Base-by-base conservation (phyloP, 2,329 filamentous ascomycete species). In the Fusarium sp. region DNA sequence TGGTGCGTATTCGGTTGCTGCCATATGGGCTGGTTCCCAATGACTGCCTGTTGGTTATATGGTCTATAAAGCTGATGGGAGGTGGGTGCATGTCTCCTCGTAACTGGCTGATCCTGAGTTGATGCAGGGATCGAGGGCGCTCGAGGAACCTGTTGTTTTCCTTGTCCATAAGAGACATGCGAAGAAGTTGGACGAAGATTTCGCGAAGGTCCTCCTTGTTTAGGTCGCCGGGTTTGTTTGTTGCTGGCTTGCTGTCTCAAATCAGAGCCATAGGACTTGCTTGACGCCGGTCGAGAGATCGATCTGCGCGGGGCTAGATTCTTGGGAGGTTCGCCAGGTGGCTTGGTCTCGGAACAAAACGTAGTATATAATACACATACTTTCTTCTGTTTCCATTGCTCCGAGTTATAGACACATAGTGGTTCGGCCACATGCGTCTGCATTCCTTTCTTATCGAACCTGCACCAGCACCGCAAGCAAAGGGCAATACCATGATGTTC, bases 391-490 rank as follows among this genome's bases (percentile, higher is more conserved):
- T 69, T 68, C 21, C 56, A 56, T 21, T 68, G 65, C 40, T 68
- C 65, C 14, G 62, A 21, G 17, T 69, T 72, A 24, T 61, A 57
- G 38, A 54, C 15, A 38, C 50, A 56, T 56, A 72, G 19, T 47
- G 61, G 32, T 23, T 57, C 52, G 30, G 52, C 42, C 52, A 71
- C 47, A 50, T 72, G 69, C 5, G n/a, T 15, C 20, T 61, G 51
- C 24, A 72, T 68, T 9, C 42, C 57, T 23, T 19, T 53, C 51
- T 71, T 72, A 11, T 40, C 44, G 38, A 47, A 72, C 14, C 32
- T 60, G 39, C 26, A 30, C 44, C 62, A 72, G 46, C 70, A 72
- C 45, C 70, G 63, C n/a, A 69, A 19, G 28, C 70, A 72, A 32
- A 72, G 50, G 7, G 51, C 39, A 10, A 51, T 34, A 19, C 70